Evolutionary conservation across 805 yeast species (phyloP).

Genomic region (Saccharomycopsis selenospora): DNA sequence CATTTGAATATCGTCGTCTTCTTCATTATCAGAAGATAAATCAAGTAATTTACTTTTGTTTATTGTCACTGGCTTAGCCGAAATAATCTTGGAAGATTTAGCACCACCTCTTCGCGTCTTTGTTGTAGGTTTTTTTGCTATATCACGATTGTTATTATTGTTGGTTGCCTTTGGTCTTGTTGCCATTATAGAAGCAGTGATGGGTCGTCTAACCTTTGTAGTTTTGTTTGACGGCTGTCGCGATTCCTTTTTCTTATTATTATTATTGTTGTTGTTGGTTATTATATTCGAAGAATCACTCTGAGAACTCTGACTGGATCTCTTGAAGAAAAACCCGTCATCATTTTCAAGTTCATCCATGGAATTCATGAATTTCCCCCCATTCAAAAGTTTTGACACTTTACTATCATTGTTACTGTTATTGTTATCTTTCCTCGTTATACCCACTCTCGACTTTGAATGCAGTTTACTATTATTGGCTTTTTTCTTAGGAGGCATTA

Average conservation of each 20-base stretch:
- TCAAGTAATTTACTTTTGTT: slow-evolving; percentile 13
- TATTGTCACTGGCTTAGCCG: not conserved
- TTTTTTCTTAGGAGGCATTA: slow-evolving; percentile 2
- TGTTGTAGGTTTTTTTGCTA: not conserved
- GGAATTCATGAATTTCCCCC: slow-evolving; percentile 52
- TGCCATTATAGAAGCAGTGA: not conserved
- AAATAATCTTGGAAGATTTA: too few species aligned
- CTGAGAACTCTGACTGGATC: slow-evolving; percentile 3
- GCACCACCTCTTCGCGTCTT: not conserved
- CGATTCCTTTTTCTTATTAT: not conserved
- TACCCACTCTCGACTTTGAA: not conserved
- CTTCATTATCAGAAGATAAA: slow-evolving; percentile 13
- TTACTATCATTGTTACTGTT: too few species aligned
- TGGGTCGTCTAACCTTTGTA: not conserved
- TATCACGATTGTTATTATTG: not conserved
- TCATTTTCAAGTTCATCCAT: slow-evolving; percentile 54
- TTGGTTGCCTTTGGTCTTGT: not conserved
- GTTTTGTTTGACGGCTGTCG: not conserved
- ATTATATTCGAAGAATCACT: not conserved
- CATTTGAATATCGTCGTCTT: slow-evolving; percentile 5
- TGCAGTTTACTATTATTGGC: not conserved
- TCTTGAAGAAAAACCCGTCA: slow-evolving; percentile 16
- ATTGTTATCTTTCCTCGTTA: too few species aligned
- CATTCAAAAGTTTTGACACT: not conserved
- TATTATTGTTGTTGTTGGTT: not conserved